These are phyloP conservation scores for Cryptosporidium sp. DNA, from an alignment of 169 alveolate genomes.

Conservation along the genomic window DNA sequence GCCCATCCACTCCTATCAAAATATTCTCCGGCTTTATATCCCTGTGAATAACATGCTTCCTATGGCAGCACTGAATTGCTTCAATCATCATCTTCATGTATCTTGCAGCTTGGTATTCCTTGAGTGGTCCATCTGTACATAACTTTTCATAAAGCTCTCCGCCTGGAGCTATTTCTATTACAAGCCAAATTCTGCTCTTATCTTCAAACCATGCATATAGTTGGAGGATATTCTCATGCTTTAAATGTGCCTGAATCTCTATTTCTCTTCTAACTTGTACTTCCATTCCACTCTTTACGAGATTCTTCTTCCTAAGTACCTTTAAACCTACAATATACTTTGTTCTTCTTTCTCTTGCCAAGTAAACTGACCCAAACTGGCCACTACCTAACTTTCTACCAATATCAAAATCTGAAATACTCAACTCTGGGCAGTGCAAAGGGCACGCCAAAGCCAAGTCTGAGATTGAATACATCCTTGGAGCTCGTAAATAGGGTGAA, in stretches of 20 bases:
- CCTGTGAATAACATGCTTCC: constrained; percentile 88
- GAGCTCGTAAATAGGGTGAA: constrained; percentile 72
- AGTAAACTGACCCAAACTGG: constrained; percentile 88
- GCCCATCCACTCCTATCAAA: constrained; percentile 88
- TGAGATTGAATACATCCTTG: constrained; percentile 71
- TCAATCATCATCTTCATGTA: constrained; percentile 83
- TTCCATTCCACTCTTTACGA: constrained; percentile 83
- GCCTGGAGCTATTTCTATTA: constrained; percentile 92
- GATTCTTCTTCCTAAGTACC: constrained; percentile 84
- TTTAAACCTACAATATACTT: constrained; percentile 88
- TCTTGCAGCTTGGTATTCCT: constrained; percentile 86
- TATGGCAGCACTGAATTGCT: constrained; percentile 86
- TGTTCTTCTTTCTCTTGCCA: constrained; percentile 87
- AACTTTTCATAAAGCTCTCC: constrained; percentile 88
- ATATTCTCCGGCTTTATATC: constrained; percentile 96
- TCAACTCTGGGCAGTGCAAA: constrained; percentile 72
- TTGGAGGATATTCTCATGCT: constrained; percentile 88
- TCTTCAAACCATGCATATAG: constrained; percentile 92
- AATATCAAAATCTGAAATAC: constrained; percentile 84
- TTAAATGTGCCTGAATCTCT: constrained; percentile 89
- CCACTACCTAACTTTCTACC: constrained; percentile 89
- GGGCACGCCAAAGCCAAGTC: constrained; percentile 73
- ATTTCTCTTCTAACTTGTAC: constrained; percentile 90
- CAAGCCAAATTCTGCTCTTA: constrained; percentile 88
- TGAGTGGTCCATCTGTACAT: constrained; percentile 80